These are phyloP conservation scores for Blastomyces percursus DNA, from an alignment of 2,329 filamentous ascomycete species.

Conservation along the genomic window DNA sequence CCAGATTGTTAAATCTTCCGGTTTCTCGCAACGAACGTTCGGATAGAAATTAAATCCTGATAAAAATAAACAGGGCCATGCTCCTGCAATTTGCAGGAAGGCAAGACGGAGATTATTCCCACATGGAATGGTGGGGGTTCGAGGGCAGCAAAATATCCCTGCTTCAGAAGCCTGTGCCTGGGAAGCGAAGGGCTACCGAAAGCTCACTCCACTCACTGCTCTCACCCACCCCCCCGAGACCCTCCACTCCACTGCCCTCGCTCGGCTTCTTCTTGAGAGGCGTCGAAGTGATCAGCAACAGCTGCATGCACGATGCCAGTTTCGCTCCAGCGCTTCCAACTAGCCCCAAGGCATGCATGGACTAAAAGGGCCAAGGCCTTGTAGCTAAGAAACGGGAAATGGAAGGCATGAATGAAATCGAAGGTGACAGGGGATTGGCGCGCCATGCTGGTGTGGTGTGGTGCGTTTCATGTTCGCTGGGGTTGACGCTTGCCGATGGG, in stretches of 20 bases:
- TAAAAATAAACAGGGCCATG: background rate
- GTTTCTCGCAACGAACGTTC: background rate
- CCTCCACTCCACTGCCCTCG: no score
- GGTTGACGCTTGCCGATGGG: background rate
- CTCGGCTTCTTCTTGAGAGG: background rate
- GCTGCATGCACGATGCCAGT: slow-evolving; percentile 2
- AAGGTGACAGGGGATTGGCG: background rate
- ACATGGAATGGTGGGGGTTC: background rate
- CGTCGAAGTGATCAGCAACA: background rate
- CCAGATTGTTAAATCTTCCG: background rate
- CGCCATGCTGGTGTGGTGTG: background rate
- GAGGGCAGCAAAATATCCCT: background rate
- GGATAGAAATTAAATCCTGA: background rate
- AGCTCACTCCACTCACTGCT: no score
- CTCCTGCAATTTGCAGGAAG: background rate
- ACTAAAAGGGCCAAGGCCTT: background rate
- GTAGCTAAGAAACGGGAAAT: background rate
- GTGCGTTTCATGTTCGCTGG: slow-evolving; percentile 4
- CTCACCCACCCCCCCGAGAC: no score
- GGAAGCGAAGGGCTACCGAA: background rate
- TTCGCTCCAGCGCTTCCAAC: background rate
- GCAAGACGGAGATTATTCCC: background rate
- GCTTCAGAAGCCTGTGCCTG: background rate
- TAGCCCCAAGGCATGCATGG: background rate
- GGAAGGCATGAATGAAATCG: no score